These are phyloP conservation scores for Ophiostoma ulmi DNA, from an alignment of 2,329 filamentous ascomycete genomes.

Conservation along the genomic window DNA sequence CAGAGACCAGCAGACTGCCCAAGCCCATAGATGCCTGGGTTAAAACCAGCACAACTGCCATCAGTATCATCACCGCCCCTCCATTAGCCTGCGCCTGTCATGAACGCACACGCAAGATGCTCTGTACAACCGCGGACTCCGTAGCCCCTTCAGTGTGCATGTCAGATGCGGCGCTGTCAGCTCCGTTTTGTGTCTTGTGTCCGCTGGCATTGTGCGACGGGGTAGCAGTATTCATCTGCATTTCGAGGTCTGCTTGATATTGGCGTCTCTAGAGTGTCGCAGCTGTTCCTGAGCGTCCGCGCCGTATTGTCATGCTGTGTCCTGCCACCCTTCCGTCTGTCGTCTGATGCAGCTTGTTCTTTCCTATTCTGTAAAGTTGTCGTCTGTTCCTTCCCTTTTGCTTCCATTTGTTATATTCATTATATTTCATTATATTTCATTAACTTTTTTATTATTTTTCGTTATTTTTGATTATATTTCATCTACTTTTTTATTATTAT, in stretches of 20 bases:
- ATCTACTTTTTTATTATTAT: too few species aligned
- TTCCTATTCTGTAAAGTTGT: background rate
- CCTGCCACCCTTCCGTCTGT: background rate
- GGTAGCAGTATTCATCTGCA: too few species aligned
- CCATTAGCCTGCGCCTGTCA: background rate
- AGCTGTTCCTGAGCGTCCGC: background rate
- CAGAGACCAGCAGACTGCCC: background rate
- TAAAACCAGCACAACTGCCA: background rate
- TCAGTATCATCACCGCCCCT: background rate
- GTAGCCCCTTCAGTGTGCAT: background rate
- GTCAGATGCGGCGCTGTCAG: background rate
- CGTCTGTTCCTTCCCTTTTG: too few species aligned
- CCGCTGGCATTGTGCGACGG: background rate
- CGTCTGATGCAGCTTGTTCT: conserved; percentile 4
- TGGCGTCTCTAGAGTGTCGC: background rate
- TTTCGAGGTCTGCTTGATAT: background rate
- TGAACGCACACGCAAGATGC: background rate
- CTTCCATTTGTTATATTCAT: too few species aligned
- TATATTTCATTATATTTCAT: too few species aligned
- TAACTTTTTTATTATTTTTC: too few species aligned
- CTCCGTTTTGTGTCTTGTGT: background rate
- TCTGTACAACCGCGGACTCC: background rate
- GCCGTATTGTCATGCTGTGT: background rate
- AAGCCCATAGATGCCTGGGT: background rate
- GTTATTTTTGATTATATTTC: too few species aligned